Conservation (phyloP, 805 yeast species). For the Lachancea sp. region DNA sequence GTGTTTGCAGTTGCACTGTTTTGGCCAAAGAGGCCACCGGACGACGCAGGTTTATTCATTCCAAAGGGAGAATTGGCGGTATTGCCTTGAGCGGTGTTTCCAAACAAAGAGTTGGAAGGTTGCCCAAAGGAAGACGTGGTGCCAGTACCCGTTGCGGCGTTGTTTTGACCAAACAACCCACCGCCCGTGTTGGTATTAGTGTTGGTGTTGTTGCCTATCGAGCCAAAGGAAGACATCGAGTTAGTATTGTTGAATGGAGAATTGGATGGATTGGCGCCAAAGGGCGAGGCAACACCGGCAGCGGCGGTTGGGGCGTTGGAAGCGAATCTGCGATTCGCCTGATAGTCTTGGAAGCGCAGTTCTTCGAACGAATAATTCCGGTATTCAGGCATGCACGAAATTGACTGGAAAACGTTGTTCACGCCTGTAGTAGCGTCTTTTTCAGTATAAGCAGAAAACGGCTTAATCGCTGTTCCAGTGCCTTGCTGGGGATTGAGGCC, state of each 20-base stretch:
- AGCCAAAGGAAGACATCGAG: conserved; percentile 26
- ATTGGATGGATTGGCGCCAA: conserved; percentile 26
- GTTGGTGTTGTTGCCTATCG: conserved; percentile 9
- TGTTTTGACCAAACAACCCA: conserved; percentile 32
- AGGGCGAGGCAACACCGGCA: conserved; percentile 30
- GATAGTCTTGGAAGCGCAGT: conserved; percentile 81
- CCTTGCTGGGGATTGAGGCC: conserved; percentile 27
- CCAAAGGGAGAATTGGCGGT: conserved; percentile 39
- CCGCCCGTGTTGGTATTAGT: conserved; percentile 26
- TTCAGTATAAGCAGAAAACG: conserved; percentile 65
- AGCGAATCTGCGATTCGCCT: conserved; percentile 42
- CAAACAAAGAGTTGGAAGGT: conserved; percentile 6
- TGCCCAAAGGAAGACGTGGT: conserved; percentile 26
- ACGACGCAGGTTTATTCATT: conserved; percentile 22
- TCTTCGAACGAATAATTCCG: conserved; percentile 78
- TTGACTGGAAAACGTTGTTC: conserved; percentile 59
- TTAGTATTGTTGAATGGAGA: conserved; percentile 36
- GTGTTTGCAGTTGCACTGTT: conserved; percentile 33
- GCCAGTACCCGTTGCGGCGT: conserved; percentile 23
- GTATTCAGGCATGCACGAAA: conserved; percentile 88
- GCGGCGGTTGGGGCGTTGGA: conserved; percentile 18
- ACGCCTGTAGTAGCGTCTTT: conserved; percentile 57
- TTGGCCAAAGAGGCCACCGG: conserved; percentile 30
- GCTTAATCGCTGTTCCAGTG: conserved; percentile 66
- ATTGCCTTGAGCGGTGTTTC: conserved; percentile 14